A percentile compares a stretch with the other conserved stretches of the same genome.
Conservation (phyloP, 1,284 basidiomycete species). For the Coniferiporia sulphurascens region DNA sequence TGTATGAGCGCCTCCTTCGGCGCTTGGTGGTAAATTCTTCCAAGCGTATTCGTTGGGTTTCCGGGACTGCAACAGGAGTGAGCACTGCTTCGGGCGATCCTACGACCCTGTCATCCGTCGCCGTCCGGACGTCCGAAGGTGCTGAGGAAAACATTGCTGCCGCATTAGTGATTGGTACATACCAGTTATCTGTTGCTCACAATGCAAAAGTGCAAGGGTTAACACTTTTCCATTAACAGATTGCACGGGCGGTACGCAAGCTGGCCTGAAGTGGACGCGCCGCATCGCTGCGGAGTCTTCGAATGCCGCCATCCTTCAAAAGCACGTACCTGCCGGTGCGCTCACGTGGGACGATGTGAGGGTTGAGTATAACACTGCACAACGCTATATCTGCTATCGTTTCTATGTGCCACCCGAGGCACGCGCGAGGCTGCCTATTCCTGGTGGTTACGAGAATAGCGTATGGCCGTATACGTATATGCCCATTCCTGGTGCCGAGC, state of each 20-base stretch:
- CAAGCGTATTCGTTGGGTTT: conserved; percentile 3
- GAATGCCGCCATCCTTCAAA: neutral
- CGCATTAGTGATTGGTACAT: conserved; percentile 10
- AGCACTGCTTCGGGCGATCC: conserved; percentile 3
- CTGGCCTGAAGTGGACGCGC: conserved; percentile 17
- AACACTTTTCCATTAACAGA: conserved; percentile 4
- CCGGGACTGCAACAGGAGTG: conserved; percentile 4
- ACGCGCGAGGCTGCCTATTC: conserved; percentile 11
- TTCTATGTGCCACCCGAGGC: conserved; percentile 14
- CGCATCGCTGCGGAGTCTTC: conserved; percentile 1
- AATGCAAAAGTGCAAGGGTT: neutral
- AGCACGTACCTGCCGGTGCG: neutral
- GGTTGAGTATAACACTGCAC: conserved; percentile 11
- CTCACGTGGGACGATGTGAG: conserved; percentile 7
- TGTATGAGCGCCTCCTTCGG: conserved; percentile 15
- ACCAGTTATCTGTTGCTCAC: neutral
- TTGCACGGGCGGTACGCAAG: conserved; percentile 18
- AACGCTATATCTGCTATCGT: conserved; percentile 2
- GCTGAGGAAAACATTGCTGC: neutral
- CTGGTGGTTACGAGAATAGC: conserved; percentile 13
- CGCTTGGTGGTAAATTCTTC: conserved; percentile 9
- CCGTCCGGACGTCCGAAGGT: conserved; percentile 8
- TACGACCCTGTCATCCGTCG: conserved; percentile 6
- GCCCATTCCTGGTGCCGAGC: conserved; percentile 10
- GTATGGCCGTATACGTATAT: conserved; percentile 15